phyloP scores from a whole-genome alignment of 495 filamentous ascomycete genomes.

The Amorphotheca resinae region DNA sequence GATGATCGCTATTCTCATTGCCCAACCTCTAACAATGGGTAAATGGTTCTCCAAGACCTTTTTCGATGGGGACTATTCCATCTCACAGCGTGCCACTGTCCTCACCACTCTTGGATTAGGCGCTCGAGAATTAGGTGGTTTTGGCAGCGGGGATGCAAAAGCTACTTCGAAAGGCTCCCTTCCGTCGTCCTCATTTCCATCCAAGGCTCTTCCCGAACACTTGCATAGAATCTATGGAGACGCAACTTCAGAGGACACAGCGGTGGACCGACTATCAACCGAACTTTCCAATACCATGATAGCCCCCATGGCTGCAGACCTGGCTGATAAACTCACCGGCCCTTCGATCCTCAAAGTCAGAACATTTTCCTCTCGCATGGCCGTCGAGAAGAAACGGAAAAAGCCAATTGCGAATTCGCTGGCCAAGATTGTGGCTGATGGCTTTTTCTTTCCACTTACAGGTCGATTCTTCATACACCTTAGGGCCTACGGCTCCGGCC shows the following conservation, averaged over 20 bases:
- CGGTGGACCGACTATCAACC: slow-evolving; percentile 46
- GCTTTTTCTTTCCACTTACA: slow-evolving; percentile 72
- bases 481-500: slow-evolving; percentile 26
- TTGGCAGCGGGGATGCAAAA: slow-evolving; percentile 42
- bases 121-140: slow-evolving; percentile 79
- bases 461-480: slow-evolving; percentile 44
- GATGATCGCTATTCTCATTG: slow-evolving; percentile 71
- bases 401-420: slow-evolving; percentile 63
- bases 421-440: slow-evolving; percentile 55
- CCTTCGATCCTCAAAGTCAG: slow-evolving; percentile 76
- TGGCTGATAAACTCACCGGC: slow-evolving; percentile 49
- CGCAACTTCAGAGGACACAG: slow-evolving; percentile 27
- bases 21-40: slow-evolving; percentile 64
- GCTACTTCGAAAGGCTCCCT: slow-evolving; percentile 10
- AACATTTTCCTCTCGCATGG: slow-evolving; percentile 62
- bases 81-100: slow-evolving; percentile 68
- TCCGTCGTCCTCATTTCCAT: slow-evolving; percentile 21
- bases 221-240: slow-evolving; percentile 37
- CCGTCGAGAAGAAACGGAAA: slow-evolving; percentile 51
- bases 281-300: slow-evolving; percentile 58
- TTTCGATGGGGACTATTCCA: slow-evolving; percentile 83
- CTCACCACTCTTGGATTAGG: slow-evolving; percentile 71
- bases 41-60: slow-evolving; percentile 74
- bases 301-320: slow-evolving; percentile 57
- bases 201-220: slow-evolving; percentile 34